Evolutionary conservation across 2,329 filamentous ascomycete genomes (phyloP), one percentile per base, ranked within the genome.

Genomic region (Colletotrichum musicola): DNA sequence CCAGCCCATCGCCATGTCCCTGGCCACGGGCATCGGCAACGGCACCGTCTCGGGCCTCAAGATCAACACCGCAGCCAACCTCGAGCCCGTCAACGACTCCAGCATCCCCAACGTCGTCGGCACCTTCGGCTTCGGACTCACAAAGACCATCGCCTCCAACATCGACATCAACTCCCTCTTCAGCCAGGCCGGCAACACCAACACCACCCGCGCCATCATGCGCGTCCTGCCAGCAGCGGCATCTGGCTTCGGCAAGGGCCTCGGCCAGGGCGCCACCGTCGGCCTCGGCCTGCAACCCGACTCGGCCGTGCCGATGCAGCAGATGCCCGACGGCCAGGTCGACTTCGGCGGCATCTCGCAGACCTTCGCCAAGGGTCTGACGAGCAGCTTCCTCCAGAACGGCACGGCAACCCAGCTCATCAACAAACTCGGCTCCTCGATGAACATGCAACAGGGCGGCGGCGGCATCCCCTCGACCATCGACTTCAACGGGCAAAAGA

Each of bases 311-410:
- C 35, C 63, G 12, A 68, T 72, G 65, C 44, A 57, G 56, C 42
- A 63, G 53, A 75, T 74, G 72, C 67, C 72, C 18, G 63, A 72
- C 16, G 74, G 73, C 0, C 44, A 62, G 7, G 56, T 73, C 64
- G 70, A 72, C 58, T 67, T 72, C 46, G 71, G 68, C 6, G 73
- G 73, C 47, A 62, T 80, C 30, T 60, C 74, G 6, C 67, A 75
- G 50, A 71, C 60, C 20, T 76, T 76, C 22, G 73, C 75, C 3
- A 73, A 72, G 57, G 75, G 75, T 27, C 71, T 80, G 5, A 74
- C 74, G 1, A 74, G 75, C n/a, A 72, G 74, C 16, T 75, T 79
- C 64, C 74, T 80, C 1, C 71, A 72, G 25, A 79, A 80, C 62
- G 77, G 75, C 10, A 79, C 78, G 1, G 51, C 72, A 2, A 55